Evolutionary conservation across 805 yeast species (phyloP).

Genomic region (Candida fluviatilis): DNA sequence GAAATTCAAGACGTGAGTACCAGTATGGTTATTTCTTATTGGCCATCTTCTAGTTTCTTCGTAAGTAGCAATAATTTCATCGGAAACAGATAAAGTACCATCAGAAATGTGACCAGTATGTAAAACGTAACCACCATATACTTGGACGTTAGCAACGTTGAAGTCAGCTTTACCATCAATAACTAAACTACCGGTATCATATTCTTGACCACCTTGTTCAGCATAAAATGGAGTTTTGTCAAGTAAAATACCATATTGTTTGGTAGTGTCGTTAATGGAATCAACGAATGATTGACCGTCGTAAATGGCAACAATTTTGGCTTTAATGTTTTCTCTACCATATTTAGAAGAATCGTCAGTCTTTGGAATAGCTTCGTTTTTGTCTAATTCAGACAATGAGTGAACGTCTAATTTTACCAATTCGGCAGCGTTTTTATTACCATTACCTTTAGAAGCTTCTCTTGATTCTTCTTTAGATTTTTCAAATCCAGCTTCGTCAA

Average conservation of each 20-base stretch:
- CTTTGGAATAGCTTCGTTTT: slow-evolving; percentile 57
- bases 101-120: slow-evolving; percentile 87
- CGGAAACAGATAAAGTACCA: slow-evolving; percentile 67
- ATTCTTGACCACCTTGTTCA: slow-evolving; percentile 99
- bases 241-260: slow-evolving; percentile 73
- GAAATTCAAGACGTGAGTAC: slow-evolving; percentile 90
- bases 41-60: slow-evolving; percentile 96
- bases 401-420: slow-evolving; percentile 88
- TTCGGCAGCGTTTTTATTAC: slow-evolving; percentile 51
- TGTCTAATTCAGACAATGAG: slow-evolving; percentile 67
- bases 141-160: slow-evolving; percentile 86
- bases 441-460: slow-evolving; percentile 93
- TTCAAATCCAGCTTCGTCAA: slow-evolving; percentile 91
- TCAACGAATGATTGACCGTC: slow-evolving; percentile 61
- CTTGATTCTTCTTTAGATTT: slow-evolving; percentile 82
- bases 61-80: slow-evolving; percentile 75
- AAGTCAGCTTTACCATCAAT: slow-evolving; percentile 86
- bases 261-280: slow-evolving; percentile 28
- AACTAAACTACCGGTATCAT: slow-evolving; percentile 88
- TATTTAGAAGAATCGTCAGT: slow-evolving; percentile 84
- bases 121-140: slow-evolving; percentile 89
- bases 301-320: slow-evolving; percentile 68
- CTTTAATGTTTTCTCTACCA: slow-evolving; percentile 61
- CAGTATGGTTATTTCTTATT: slow-evolving; percentile 95
- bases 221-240: slow-evolving; percentile 96